phyloP scores from a whole-genome alignment of 2,329 filamentous ascomycete species.

The Paraphoma chrysanthemicola region DNA sequence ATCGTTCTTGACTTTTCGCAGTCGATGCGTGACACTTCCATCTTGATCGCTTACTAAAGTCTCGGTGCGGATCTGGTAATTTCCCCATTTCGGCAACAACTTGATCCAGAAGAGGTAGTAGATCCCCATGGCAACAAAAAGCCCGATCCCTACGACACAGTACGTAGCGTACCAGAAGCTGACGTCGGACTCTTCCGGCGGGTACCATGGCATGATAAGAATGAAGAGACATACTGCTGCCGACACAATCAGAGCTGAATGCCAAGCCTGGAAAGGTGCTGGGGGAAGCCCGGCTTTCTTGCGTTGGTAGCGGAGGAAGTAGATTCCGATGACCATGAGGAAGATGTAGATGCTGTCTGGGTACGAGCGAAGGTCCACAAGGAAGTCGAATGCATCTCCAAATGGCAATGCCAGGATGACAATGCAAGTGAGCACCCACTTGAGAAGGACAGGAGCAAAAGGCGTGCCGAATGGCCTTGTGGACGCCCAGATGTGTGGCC shows the following conservation, averaged over 20 bases:
- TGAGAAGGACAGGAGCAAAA: constrained; percentile 60
- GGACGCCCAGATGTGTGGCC: constrained; percentile 64
- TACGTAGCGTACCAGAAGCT: constrained; percentile 80
- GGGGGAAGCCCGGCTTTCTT: constrained; percentile 32
- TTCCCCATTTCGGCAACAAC: constrained; percentile 26
- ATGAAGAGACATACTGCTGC: constrained; percentile 48
- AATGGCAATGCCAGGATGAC: constrained; percentile 58
- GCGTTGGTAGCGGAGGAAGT: constrained; percentile 31
- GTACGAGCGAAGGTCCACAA: constrained; percentile 52
- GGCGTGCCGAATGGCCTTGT: constrained; percentile 70
- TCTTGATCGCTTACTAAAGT: constrained; percentile 33
- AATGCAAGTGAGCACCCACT: constrained; percentile 35
- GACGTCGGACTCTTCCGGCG: constrained; percentile 67
- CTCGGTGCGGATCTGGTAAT: constrained; percentile 34
- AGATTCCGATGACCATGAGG: constrained; percentile 35
- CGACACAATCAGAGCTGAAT: constrained; percentile 30
- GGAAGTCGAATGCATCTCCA: constrained; percentile 70
- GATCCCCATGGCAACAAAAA: constrained; percentile 24
- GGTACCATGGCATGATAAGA: constrained; percentile 75
- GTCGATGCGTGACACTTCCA: constrained; percentile 35
- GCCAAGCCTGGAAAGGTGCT: constrained; percentile 31
- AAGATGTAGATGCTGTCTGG: constrained; percentile 34
- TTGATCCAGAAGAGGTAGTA: constrained; percentile 42
- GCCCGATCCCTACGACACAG: constrained; percentile 65
- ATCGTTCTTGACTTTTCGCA: constrained; percentile 31